Conservation (phyloP, 805 yeast species). For the Ogataea allantospora region DNA sequence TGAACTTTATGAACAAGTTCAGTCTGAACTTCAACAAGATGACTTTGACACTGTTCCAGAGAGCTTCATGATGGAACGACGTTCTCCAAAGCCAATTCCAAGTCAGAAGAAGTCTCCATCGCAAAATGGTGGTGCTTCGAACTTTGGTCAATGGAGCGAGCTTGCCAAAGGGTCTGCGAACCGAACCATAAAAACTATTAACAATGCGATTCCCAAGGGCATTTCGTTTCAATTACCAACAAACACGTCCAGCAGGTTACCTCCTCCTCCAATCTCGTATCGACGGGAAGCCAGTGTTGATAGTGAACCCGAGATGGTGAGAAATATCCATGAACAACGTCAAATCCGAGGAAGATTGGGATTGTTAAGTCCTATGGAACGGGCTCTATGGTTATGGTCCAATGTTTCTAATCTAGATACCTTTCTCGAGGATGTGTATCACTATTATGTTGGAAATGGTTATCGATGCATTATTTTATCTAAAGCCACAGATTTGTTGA, state of each 20-base stretch:
- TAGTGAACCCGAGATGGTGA: constrained; percentile 7
- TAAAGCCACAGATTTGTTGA: constrained; percentile 63
- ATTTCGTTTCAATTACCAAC: constrained; percentile 23
- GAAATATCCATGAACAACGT: constrained; percentile 20
- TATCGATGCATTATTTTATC: constrained; percentile 70
- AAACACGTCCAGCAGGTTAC: constrained; percentile 16
- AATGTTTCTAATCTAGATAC: constrained; percentile 89
- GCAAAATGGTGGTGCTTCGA: constrained; percentile 21
- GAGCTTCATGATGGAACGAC: constrained; percentile 27
- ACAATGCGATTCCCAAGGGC: constrained; percentile 24
- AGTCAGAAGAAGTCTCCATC: constrained; percentile 1
- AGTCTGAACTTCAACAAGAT: constrained; percentile 29
- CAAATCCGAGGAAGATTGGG: constrained; percentile 35
- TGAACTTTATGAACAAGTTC: constrained; percentile 20
- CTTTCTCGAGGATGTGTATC: constrained; percentile 78
- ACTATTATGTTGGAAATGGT: constrained; percentile 85
- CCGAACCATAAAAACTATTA: constrained; percentile 25
- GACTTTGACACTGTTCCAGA: constrained; percentile 30
- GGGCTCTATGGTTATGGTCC: constrained; percentile 95
- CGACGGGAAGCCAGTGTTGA: constrained; percentile 12
- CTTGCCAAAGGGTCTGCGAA: constrained; percentile 29
- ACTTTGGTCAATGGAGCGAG: constrained; percentile 24
- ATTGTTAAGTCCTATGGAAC: constrained; percentile 59
- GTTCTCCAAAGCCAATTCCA: constrained; percentile 7
- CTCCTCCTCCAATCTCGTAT: constrained; percentile 19